These are phyloP conservation scores for Astrothelium subdiscretum DNA, from an alignment of 495 filamentous ascomycete genomes.

Conservation along the genomic window DNA sequence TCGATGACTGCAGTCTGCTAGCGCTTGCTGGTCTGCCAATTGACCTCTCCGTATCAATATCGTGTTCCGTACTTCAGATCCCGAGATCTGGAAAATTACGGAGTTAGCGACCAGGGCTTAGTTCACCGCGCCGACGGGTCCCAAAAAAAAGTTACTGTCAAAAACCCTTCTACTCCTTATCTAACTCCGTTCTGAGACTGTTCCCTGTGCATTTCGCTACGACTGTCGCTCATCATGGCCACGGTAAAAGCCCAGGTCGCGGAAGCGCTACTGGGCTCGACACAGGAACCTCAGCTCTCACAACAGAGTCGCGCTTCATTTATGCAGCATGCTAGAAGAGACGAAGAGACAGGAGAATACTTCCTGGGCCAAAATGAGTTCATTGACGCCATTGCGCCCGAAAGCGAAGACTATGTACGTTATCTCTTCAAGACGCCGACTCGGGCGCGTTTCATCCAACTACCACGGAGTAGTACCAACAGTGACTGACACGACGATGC, in stretches of 20 bases:
- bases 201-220: neutral
- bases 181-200: neutral
- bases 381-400: constrained; percentile 78
- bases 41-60: neutral
- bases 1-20: neutral
- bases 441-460: neutral
- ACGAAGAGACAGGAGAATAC: constrained; percentile 61
- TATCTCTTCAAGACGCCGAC: constrained; percentile 14
- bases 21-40: too few relatives aligned
- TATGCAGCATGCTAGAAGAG: constrained; percentile 61
- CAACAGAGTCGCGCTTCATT: constrained; percentile 61
- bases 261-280: constrained; percentile 28
- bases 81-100: neutral
- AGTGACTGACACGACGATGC: neutral
- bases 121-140: neutral
- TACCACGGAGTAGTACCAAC: neutral
- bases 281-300: constrained; percentile 47
- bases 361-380: constrained; percentile 79
- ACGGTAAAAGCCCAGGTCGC: constrained; percentile 25
- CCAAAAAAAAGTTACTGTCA: neutral
- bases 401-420: constrained; percentile 80
- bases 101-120: neutral
- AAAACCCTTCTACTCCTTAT: neutral
- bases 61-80: neutral
- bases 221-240: constrained; percentile 11